Percentiles rank a stretch among this genome's conserved stretches.
These are phyloP conservation scores for Lepidium africanum DNA, from an alignment of 345 rosid species.

Conservation along the genomic window DNA sequence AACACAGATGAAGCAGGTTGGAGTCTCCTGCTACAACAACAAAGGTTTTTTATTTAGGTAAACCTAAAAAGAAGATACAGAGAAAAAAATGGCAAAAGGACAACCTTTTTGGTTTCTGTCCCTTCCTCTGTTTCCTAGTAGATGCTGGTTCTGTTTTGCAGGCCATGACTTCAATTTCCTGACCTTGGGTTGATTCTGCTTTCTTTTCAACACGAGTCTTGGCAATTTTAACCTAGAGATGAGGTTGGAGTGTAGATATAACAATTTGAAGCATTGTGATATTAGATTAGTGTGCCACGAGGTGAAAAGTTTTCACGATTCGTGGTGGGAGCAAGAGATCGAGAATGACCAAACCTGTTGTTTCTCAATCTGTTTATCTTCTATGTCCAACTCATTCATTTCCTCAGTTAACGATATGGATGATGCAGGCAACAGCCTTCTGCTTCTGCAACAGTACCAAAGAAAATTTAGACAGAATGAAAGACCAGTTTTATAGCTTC, in stretches of 20 bases:
- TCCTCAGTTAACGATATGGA: conserved; percentile 49
- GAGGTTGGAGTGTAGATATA: neutral
- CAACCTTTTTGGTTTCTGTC: conserved; percentile 28
- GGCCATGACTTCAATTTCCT: conserved; percentile 1
- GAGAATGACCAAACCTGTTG: conserved; percentile 41
- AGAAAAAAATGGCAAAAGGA: neutral
- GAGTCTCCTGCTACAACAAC: conserved; percentile 49
- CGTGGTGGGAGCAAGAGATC: neutral
- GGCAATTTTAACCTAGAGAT: conserved; percentile 3
- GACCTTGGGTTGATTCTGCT: neutral
- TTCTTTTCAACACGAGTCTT: conserved; percentile 1
- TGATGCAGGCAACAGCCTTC: conserved; percentile 67
- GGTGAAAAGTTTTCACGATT: neutral
- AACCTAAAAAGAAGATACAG: neutral
- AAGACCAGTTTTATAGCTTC: neutral
- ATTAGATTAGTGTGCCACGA: neutral
- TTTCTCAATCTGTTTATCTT: conserved; percentile 43
- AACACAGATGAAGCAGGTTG: conserved; percentile 66
- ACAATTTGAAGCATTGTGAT: neutral
- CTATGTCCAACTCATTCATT: conserved; percentile 35
- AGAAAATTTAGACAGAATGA: neutral
- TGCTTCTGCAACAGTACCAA: conserved; percentile 22
- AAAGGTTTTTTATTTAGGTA: neutral
- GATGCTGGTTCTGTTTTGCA: conserved; percentile 22
- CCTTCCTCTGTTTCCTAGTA: conserved; percentile 10